Evolutionary conservation across 352 stramenopile species (phyloP), one percentile per base, ranked within the genome.

Genomic region (Phytopythium vexans): DNA sequence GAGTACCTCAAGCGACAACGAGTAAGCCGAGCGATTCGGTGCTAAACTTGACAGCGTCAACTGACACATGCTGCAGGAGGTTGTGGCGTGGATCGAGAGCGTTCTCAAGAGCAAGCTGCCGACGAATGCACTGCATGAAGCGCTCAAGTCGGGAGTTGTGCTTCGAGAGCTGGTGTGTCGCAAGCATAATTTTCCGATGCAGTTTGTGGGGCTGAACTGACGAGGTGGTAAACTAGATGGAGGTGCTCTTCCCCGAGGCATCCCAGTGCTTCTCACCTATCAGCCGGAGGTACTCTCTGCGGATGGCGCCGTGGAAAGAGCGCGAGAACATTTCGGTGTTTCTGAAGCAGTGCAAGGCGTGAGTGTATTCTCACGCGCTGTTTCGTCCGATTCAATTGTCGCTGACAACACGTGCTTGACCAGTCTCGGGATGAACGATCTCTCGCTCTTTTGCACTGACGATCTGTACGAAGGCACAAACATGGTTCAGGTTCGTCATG

Each of bases 401-500:
- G 27, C 48, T 49, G 34, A 10, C 39, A 36, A 8, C 11, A 12
- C 4, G 14, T 47, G 32, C 6, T 57, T 16, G 3, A 37, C 1
- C 41, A 91, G 82, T 4, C 71, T 94, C n/a, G 81, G 83, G 14
- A 94, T 94, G 81, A 77, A 82, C 52, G 81, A 91, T 58, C 63
- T 82, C 37, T 92, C 82, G 21, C 55, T 94, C 12, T 92, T 94
- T 49, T 91, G 81, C 61, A 92, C 83, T 6, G 83, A 91, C 45
- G 81, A 94, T 56, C 56, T 94, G 36, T 93, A 92, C 56, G 81
- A 92, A 53, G 83, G 83, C 50, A 91, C 77, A 39, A 89, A 94
- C 49, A 89, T 94, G 78, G 79, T 94, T 3, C 80, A 90, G 60
- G 77, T 75, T 32, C 8, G 48, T 43, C 9, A 27, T 27, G 21